Base-by-base conservation (phyloP, 495 filamentous ascomycete species). In the Aspergillus conjunctus region DNA sequence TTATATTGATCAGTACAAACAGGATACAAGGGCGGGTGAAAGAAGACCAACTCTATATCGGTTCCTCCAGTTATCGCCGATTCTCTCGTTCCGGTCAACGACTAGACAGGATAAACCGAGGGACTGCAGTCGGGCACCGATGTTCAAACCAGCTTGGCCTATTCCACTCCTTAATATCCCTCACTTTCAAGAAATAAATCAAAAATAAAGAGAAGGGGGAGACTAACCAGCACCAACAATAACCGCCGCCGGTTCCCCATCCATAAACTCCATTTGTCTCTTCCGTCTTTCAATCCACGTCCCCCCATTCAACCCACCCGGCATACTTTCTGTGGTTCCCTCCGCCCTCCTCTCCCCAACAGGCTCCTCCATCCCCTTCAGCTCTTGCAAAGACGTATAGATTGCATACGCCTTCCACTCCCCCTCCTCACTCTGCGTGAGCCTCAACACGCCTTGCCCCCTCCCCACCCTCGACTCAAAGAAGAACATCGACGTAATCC, bases 31-130 rank as follows among this genome's bases (percentile, higher is more conserved):
- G 34, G 14, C 6, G 17, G 20, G 22, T 21, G 1, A 3, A 32
- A 12, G 17, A 21, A n/a, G 22, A 63, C 67, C 45, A 50, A 77
- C 76, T 17, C 76, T 69, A 57, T 82, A 82, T 48, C 90, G 79
- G 22, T 87, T 87, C 17, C 89, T 79, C 90, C 90, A 93, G 67
- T 88, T 91, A 65, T 91, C 90, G 9, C 90, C 90, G 7, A 92
- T 74, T 1, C 84, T 71, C 33, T 82, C 79, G 62, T 88, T 85
- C 45, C 75, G 77, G 64, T 93, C 90, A 49, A 92, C 80, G 18
- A 89, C 77, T 21, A 93, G 75, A 7, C 82, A 72, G 5, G 83
- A 71, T 1, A 93, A 73, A n/a, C 81, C 77, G 10, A 93, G 77
- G 69, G 86, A 85, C 65, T 91, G 86, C 21, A 92, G 77, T 10